Evolutionary conservation across 345 rosid genomes (phyloP).

Genomic region (Ceriops tagal): DNA sequence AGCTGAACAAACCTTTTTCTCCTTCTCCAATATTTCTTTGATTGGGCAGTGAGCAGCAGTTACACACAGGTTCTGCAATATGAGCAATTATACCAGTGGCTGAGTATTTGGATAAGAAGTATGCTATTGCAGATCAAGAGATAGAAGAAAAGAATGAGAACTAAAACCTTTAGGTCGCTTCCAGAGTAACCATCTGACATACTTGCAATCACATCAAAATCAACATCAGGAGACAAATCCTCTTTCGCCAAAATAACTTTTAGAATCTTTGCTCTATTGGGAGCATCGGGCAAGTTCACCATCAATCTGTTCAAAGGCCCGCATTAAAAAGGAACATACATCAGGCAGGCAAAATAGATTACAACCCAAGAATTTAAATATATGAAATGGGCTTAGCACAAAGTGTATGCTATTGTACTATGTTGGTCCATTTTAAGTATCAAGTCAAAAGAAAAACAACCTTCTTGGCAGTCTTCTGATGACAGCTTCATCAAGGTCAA

Average conservation of each 20-base stretch:
- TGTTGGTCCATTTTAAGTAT: not conserved
- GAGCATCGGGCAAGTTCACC: constrained; percentile 86
- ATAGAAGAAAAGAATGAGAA: constrained; percentile 8
- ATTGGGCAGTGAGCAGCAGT: constrained; percentile 90
- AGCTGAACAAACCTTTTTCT: constrained; percentile 52
- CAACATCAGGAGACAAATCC: constrained; percentile 68
- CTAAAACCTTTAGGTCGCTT: constrained; percentile 77
- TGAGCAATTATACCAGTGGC: constrained; percentile 7
- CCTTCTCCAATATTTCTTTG: constrained; percentile 76
- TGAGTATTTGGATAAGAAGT: not conserved
- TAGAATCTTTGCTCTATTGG: constrained; percentile 75
- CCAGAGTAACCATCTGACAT: constrained; percentile 93
- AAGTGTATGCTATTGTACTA: not conserved
- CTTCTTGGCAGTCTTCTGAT: constrained; percentile 86
- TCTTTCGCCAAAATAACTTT: constrained; percentile 76
- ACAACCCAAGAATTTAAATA: too few relatives aligned
- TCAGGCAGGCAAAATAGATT: too few relatives aligned
- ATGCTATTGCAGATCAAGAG: not conserved
- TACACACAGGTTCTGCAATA: constrained; percentile 69
- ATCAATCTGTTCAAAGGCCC: constrained; percentile 51
- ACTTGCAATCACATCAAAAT: constrained; percentile 64
- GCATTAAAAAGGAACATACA: not conserved
- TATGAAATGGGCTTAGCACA: too few relatives aligned
- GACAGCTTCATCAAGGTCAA: constrained; percentile 97
- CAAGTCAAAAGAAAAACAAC: constrained; percentile 23